These are phyloP conservation scores for Babesia sp. DNA, from an alignment of 169 alveolate species.

Conservation along the genomic window DNA sequence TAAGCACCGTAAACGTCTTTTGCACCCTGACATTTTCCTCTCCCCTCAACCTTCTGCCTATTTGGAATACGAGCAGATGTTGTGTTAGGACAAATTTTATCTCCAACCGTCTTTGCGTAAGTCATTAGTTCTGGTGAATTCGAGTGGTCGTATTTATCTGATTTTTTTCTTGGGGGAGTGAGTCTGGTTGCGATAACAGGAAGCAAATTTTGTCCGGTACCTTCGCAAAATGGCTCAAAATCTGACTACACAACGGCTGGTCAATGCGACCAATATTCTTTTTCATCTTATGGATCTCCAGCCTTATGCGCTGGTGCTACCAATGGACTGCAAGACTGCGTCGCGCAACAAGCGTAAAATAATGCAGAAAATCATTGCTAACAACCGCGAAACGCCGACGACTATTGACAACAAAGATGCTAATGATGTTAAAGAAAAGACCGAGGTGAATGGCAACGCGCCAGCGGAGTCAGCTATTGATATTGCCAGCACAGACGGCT, in stretches of 20 bases:
- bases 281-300: conserved; percentile 60
- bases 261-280: conserved; percentile 56
- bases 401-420: not conserved
- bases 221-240: conserved; percentile 30
- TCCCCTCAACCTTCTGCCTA: too few relatives aligned
- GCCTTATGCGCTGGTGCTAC: conserved; percentile 62
- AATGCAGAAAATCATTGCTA: conserved; percentile 35
- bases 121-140: too few relatives aligned
- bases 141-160: too few relatives aligned
- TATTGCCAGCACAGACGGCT: not conserved
- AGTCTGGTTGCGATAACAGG: too few relatives aligned
- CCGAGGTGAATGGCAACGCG: too few relatives aligned
- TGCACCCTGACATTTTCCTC: too few relatives aligned
- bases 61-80: too few relatives aligned
- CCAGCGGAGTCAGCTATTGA: not conserved
- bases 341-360: conserved; percentile 50
- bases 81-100: too few relatives aligned
- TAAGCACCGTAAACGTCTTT: not conserved
- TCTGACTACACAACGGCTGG: conserved; percentile 25
- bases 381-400: conserved; percentile 16
- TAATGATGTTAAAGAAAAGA: not conserved
- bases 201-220: too few relatives aligned
- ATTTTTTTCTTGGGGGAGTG: too few relatives aligned
- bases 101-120: too few relatives aligned
- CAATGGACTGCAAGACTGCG: conserved; percentile 53